Evolutionary conservation across 495 filamentous ascomycete genomes (phyloP).

Genomic region (Xylaria longipes): DNA sequence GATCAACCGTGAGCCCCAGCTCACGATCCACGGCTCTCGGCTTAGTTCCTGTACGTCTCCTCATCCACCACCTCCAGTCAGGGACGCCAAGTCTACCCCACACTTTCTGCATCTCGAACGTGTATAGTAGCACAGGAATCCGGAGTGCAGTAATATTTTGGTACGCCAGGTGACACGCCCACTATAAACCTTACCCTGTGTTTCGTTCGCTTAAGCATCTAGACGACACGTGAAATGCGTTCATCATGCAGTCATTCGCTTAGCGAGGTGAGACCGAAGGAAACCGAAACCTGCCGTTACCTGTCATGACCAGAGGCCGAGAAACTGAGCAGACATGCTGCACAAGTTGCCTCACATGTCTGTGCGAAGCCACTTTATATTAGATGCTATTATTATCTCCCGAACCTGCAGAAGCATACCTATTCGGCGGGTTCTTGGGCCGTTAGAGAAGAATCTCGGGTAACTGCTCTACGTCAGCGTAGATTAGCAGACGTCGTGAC

Average conservation of each 20-base stretch:
- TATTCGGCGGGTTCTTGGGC: slow-evolving; percentile 22
- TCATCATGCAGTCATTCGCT: slow-evolving; percentile 33
- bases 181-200: slow-evolving; percentile 40
- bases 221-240: slow-evolving; percentile 34
- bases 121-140: slow-evolving; percentile 42
- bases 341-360: slow-evolving; percentile 26
- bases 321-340: slow-evolving; percentile 24
- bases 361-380: slow-evolving; percentile 2
- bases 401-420: slow-evolving; percentile 20
- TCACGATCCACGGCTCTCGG: slow-evolving; percentile 23
- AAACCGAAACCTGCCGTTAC: slow-evolving; percentile 35
- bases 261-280: slow-evolving; percentile 39
- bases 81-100: slow-evolving; percentile 43
- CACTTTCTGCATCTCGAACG: slow-evolving; percentile 38
- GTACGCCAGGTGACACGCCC: slow-evolving; percentile 38
- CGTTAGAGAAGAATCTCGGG: slow-evolving; percentile 12
- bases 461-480: slow-evolving; percentile 15
- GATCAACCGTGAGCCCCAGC: slow-evolving; percentile 36
- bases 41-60: slow-evolving; percentile 37
- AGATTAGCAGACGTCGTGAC: slow-evolving; percentile 11
- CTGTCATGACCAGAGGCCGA: slow-evolving; percentile 29
- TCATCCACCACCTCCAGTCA: slow-evolving; percentile 21
- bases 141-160: slow-evolving; percentile 42
- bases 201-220: slow-evolving; percentile 44
- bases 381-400: slow-evolving; percentile 29